Percentiles rank a stretch among this genome's conserved stretches.
These are phyloP conservation scores for Gastrolobium villosum DNA, from an alignment of 306 rosid genomes.

Conservation along the genomic window DNA sequence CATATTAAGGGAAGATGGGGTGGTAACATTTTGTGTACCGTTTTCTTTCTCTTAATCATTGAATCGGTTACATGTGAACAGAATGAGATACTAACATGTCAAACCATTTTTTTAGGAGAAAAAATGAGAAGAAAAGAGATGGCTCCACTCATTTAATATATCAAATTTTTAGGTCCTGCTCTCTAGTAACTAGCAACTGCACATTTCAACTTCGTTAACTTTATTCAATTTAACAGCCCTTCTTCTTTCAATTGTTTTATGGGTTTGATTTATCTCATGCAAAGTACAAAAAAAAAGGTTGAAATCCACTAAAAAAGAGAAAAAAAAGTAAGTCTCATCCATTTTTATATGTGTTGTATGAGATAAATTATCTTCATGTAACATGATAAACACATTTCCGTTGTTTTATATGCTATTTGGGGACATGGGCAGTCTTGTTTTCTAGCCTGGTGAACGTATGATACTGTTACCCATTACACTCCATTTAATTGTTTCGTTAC, in stretches of 20 bases:
- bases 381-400: too few species aligned
- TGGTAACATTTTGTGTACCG: neutral
- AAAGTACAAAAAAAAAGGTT: too few species aligned
- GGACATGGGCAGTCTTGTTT: neutral
- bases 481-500: neutral
- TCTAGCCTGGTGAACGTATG: too few species aligned
- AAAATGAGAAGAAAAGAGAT: slow-evolving; percentile 2
- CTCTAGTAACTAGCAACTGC: slow-evolving; percentile 11
- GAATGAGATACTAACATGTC: neutral
- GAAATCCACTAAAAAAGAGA: too few species aligned
- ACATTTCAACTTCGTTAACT: neutral
- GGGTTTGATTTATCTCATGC: too few species aligned
- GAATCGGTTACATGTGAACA: neutral
- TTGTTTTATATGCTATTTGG: neutral
- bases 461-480: neutral
- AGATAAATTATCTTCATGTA: too few species aligned
- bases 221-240: neutral
- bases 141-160: slow-evolving; percentile 56
- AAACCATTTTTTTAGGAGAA: neutral
- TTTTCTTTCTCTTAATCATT: neutral
- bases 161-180: slow-evolving; percentile 43
- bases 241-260: neutral
- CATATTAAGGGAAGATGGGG: neutral
- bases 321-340: too few species aligned
- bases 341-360: too few species aligned